A percentile compares a stretch with the other conserved stretches of the same genome.
These are phyloP conservation scores for Fusarium nisikadoi DNA, from an alignment of 2,329 filamentous ascomycete genomes.

Conservation along the genomic window DNA sequence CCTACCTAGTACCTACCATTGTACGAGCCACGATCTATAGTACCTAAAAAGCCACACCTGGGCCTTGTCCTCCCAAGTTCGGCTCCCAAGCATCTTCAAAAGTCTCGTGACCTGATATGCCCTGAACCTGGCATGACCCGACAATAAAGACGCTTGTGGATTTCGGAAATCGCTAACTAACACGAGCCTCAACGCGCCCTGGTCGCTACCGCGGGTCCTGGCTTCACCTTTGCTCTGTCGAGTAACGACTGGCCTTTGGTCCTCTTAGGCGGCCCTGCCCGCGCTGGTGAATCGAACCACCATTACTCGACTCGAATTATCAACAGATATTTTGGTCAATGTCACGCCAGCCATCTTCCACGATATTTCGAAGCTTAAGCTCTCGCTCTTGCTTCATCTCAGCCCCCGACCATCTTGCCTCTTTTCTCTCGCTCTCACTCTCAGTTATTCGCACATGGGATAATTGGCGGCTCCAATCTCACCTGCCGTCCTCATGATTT, in stretches of 20 bases:
- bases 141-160: constrained; percentile 19
- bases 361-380: constrained; percentile 23
- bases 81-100: constrained; percentile 11
- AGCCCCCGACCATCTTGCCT: constrained; percentile 3
- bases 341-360: constrained; percentile 36
- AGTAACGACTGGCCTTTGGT: constrained; percentile 31
- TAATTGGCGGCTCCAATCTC: constrained; percentile 27
- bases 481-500: constrained; percentile 67
- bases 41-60: constrained; percentile 20
- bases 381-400: constrained; percentile 17
- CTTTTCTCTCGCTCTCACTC: constrained; percentile 12
- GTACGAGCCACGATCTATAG: constrained; percentile 9
- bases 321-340: constrained; percentile 34
- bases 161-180: constrained; percentile 27
- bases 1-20: neutral
- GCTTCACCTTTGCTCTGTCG: constrained; percentile 14
- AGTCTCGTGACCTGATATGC: constrained; percentile 36
- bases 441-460: constrained; percentile 37
- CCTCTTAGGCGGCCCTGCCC: constrained; percentile 31
- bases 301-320: constrained; percentile 14
- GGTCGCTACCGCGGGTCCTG: constrained; percentile 19
- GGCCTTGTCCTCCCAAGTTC: constrained; percentile 31
- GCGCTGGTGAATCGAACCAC: constrained; percentile 38
- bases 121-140: neutral
- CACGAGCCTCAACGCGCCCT: constrained; percentile 36